Evolutionary conservation across 257 asterid genomes (phyloP).

Genomic region (Solanum arcanum): DNA sequence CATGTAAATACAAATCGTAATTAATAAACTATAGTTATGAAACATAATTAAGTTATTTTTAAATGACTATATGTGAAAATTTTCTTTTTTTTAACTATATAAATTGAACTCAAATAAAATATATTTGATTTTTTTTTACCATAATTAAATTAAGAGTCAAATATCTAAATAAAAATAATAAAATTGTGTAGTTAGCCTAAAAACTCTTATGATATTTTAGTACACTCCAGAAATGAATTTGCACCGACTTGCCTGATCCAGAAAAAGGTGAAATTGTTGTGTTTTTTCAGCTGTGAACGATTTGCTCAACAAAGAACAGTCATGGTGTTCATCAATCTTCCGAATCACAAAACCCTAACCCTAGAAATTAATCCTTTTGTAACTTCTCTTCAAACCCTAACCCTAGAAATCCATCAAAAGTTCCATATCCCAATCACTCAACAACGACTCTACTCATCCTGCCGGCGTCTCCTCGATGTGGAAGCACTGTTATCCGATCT

Average conservation of each 20-base stretch:
- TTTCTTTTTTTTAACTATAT: accelerated
- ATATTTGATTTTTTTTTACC: too few relatives aligned
- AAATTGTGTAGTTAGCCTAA: not conserved
- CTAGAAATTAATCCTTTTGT: conserved; percentile 38
- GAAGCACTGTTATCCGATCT: conserved; percentile 22
- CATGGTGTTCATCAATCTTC: conserved; percentile 55
- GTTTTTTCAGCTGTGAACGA: not conserved
- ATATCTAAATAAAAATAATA: not conserved
- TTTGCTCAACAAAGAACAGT: not conserved
- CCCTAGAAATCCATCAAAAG: conserved; percentile 25
- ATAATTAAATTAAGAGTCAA: too few relatives aligned
- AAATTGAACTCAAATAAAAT: not conserved
- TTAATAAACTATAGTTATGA: too few relatives aligned
- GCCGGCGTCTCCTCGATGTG: conserved; percentile 31
- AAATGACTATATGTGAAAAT: too few relatives aligned
- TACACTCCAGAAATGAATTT: not conserved
- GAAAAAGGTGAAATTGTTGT: not conserved
- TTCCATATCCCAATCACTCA: conserved; percentile 30
- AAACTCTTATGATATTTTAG: not conserved
- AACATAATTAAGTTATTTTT: too few relatives aligned
- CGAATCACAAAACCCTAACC: conserved; percentile 45
- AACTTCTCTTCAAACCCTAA: conserved; percentile 28
- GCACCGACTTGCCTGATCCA: not conserved
- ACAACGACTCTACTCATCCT: conserved; percentile 51
- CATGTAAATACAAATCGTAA: too few relatives aligned